These are phyloP conservation scores for Hemileccinum impolitum DNA, from an alignment of 768 basidiomycete species.

Conservation along the genomic window DNA sequence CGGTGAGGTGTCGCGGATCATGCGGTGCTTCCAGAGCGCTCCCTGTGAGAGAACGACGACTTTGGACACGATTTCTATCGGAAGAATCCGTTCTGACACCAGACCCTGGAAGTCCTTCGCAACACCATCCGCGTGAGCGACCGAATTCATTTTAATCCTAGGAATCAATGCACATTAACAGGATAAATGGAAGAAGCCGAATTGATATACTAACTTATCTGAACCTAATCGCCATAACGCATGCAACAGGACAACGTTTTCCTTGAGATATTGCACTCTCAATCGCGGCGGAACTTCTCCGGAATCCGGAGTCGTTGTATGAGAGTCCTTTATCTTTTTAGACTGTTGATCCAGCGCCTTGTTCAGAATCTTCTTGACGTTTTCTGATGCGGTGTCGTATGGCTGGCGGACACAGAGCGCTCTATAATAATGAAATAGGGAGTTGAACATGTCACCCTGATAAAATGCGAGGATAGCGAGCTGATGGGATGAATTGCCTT, in stretches of 20 bases:
- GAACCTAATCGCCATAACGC: slow-evolving; percentile 59
- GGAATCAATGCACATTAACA: slow-evolving; percentile 3
- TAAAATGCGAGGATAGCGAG: slow-evolving; percentile 91
- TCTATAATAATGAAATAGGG: slow-evolving; percentile 85
- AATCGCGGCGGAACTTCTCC: slow-evolving; percentile 44
- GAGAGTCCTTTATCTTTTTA: slow-evolving; percentile 39
- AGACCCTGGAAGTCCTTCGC: slow-evolving; percentile 56
- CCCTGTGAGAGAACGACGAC: slow-evolving; percentile 72
- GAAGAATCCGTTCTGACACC: slow-evolving; percentile 65
- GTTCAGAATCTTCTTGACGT: slow-evolving; percentile 68
- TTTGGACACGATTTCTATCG: slow-evolving; percentile 74
- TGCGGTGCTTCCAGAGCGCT: slow-evolving; percentile 80
- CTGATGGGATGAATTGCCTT: slow-evolving; percentile 95
- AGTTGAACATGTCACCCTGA: slow-evolving; percentile 74
- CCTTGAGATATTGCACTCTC: slow-evolving; percentile 64
- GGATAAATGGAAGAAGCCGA: background rate
- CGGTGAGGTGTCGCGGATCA: slow-evolving; percentile 52
- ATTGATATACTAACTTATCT: slow-evolving; percentile 49
- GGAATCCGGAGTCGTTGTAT: slow-evolving; percentile 29
- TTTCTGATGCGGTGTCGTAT: slow-evolving; percentile 85
- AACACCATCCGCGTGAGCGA: slow-evolving; percentile 47
- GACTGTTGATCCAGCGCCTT: slow-evolving; percentile 64
- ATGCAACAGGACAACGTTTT: slow-evolving; percentile 72
- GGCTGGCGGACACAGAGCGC: slow-evolving; percentile 84
- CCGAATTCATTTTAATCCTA: slow-evolving; percentile 42